Evolutionary conservation across 495 filamentous ascomycete species (phyloP), one percentile per base, ranked within the genome.

Genomic region (Aspergillus incahuasiensis): DNA sequence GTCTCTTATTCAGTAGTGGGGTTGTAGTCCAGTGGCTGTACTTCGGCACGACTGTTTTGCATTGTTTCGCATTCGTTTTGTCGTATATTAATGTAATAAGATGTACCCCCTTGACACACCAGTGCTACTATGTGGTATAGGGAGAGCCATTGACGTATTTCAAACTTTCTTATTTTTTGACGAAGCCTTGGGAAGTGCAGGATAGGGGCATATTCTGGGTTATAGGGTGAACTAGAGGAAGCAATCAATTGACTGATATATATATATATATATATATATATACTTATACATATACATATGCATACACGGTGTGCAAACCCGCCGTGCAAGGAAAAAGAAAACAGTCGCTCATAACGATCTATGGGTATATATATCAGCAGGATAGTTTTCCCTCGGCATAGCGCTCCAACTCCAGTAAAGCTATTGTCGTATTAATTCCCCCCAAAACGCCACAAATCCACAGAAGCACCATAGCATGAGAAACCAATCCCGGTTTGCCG

Each of bases 1-100:
- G 40, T 66, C 70, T 9, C 69, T 75, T 48, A 43, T 67, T 51
- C 69, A 64, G 22, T 56, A n/a, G n/a, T n/a, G n/a, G n/a, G 63
- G 13, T 7, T 8, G 8, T 28, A 28, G 3, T 4, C 3, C 25
- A 28, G 8, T 4, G 25, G 25, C 25, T n/a, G n/a, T n/a, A 28
- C 8, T 8, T 28, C 4, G 34, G 13, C 34, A 35, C 13, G 6
- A 35, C 13, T 35, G 34, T 3, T 35, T 2, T 2, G 13, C 9
- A 15, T 35, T 15, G 9, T 35, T 35, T 40, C 5, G 12, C n/a
- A n/a, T n/a, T n/a, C n/a, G n/a, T n/a, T n/a, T n/a, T n/a, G n/a
- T n/a, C n/a, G n/a, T n/a, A n/a, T n/a, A n/a, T 40, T 9, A 4
- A 6, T 16, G 38, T 6, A 40, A 16, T 12, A 18, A n/a, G n/a